Evolutionary conservation across 2,329 filamentous ascomycete genomes (phyloP), one percentile per base, ranked within the genome.

Genomic region (Trichoderma afroharzianum): DNA sequence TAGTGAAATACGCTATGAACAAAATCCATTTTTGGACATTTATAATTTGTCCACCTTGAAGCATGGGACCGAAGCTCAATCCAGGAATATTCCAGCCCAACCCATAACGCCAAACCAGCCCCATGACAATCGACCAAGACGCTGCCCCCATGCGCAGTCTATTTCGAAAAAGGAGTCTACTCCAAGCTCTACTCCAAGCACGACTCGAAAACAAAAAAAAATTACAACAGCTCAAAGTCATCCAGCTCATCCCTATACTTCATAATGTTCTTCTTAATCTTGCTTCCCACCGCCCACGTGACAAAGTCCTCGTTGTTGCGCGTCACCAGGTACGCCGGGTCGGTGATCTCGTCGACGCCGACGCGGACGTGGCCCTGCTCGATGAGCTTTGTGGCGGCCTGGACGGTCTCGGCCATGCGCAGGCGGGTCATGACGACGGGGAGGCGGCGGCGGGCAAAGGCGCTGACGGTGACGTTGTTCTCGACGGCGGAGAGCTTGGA

Each of bases 231-330:
- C 84, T 98, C 95, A 79, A 97, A 98, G 83, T 98, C 95, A 83
- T 98, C 95, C 82, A 98, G 83, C 85, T 97, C 93, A 82, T 98
- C 94, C 77, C 94, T 90, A 81, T 98, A 98, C 83, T 93, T 93
- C 89, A 97, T 91, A 74, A 98, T 97, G 80, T 94, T 96, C 79
- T 92, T 89, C 91, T 97, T 97, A 81, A 98, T 95, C 92, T 98
- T 98, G 82, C 93, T 97, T 72, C 93, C 94, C 77, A 97, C 93
- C 11, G 95, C 92, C 95, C 95, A 98, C 0, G 95, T 98, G 21
- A 98, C 92, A 80, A 97, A 97, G 83, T 98, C 95, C 83, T 98
- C 95, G 88, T 97, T 93, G 73, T 90, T 93, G 75, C 95, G 87
- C 47, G 93, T 96, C 8, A 98, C 94, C 68, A 98, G 82, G 78